A percentile compares a stretch with the other conserved stretches of the same genome.
Evolutionary conservation across 306 rosid species (phyloP).

Genomic region (Medicago lupulina): DNA sequence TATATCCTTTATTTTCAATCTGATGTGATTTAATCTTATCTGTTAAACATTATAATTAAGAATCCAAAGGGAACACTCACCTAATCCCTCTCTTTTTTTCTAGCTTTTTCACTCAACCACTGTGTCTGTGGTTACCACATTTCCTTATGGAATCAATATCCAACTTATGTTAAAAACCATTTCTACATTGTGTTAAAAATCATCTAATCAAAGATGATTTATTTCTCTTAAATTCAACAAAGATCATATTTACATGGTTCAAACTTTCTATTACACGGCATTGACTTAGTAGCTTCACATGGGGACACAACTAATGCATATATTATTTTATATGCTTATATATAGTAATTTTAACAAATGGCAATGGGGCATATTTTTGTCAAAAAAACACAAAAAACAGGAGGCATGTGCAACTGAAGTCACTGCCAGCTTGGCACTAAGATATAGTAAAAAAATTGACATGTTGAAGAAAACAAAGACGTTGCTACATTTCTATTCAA

Average conservation of each 20-base stretch:
- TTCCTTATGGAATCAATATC: slow-evolving; percentile 15
- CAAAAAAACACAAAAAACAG: not conserved
- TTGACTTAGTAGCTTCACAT: slow-evolving; percentile 39
- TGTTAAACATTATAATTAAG: not conserved
- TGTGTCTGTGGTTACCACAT: slow-evolving; percentile 18
- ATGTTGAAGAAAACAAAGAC: not conserved
- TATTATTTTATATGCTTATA: not conserved
- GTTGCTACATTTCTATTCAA: not conserved
- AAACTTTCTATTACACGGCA: slow-evolving; percentile 40
- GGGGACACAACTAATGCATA: slow-evolving; percentile 38
- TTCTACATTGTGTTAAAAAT: not conserved
- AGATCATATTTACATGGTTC: slow-evolving; percentile 29
- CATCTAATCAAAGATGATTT: not conserved
- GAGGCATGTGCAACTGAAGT: not conserved
- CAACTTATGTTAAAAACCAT: not conserved
- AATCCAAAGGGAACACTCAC: not conserved
- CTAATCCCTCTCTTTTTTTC: not conserved
- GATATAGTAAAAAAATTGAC: not conserved
- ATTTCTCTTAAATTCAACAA: slow-evolving; percentile 28
- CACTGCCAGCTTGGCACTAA: slow-evolving; percentile 7
- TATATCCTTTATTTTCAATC: not conserved
- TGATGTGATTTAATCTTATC: slow-evolving; percentile 5
- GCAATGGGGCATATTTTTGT: not conserved
- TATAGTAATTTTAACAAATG: slow-evolving; percentile 12
- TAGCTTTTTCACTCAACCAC: slow-evolving; percentile 22